A percentile compares a stretch with the other conserved stretches of the same genome.
These are phyloP conservation scores for Cyberlindnera japonica DNA, from an alignment of 805 yeast species.

Conservation along the genomic window DNA sequence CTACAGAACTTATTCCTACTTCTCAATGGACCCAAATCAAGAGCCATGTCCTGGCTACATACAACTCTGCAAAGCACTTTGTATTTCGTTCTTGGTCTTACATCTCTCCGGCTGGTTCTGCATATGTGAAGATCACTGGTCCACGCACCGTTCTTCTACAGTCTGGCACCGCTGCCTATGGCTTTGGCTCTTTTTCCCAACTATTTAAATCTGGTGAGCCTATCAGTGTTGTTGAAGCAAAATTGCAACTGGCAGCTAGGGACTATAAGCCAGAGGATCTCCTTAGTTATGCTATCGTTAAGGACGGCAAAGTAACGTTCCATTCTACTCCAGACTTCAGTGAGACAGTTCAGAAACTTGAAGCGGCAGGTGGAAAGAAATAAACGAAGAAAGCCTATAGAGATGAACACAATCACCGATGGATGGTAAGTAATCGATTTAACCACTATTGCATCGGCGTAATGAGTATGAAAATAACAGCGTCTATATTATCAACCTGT, in stretches of 20 bases:
- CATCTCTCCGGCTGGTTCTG: not conserved
- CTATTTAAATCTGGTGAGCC: conserved; percentile 2
- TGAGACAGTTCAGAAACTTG: conserved; percentile 33
- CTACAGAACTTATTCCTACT: not conserved
- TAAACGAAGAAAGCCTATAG: too few relatives aligned
- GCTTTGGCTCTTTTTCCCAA: conserved; percentile 1
- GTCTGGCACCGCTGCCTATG: conserved; percentile 10
- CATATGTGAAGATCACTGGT: conserved; percentile 48
- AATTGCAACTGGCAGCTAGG: conserved; percentile 1
- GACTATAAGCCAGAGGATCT: conserved; percentile 38
- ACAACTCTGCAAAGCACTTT: not conserved
- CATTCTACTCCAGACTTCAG: conserved; percentile 42
- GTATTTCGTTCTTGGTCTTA: not conserved
- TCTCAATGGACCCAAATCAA: conserved; percentile 2
- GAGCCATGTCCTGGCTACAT: not conserved
- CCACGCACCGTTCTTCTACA: conserved; percentile 35
- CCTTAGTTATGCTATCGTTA: conserved; percentile 44
- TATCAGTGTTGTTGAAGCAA: conserved; percentile 14
- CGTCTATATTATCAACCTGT: too few relatives aligned
- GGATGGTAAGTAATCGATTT: too few relatives aligned
- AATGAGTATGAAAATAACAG: not conserved
- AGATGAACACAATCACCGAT: too few relatives aligned
- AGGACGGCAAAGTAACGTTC: conserved; percentile 39
- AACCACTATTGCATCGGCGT: not conserved
- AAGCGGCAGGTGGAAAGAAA: conserved; percentile 10